Evolutionary conservation across 1,284 basidiomycete species (phyloP).

Genomic region (Cerioporus squamosus): DNA sequence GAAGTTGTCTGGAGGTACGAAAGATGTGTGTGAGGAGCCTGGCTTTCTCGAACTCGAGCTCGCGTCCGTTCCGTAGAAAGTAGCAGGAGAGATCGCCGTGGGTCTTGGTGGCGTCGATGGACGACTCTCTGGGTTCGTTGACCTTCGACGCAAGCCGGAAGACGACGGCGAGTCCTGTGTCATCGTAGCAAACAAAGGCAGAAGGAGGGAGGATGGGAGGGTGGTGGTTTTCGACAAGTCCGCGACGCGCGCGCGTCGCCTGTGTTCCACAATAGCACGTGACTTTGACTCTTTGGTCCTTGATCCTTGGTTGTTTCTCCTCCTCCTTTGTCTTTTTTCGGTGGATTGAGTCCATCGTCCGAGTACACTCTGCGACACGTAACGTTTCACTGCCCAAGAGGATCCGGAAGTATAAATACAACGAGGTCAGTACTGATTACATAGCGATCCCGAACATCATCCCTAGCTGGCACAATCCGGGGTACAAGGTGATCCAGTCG

Average conservation of each 20-base stretch:
- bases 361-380: too few relatives aligned
- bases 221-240: background rate
- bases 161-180: conserved; percentile 15
- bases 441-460: too few relatives aligned
- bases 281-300: too few relatives aligned
- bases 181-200: conserved; percentile 1
- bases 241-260: conserved; percentile 3
- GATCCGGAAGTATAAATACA: too few relatives aligned
- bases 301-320: too few relatives aligned
- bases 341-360: too few relatives aligned
- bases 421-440: too few relatives aligned
- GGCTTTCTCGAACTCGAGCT: background rate
- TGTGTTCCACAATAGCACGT: background rate
- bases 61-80: conserved; percentile 19
- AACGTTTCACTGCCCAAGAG: too few relatives aligned
- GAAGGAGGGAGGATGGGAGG: background rate
- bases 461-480: too few relatives aligned
- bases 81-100: conserved; percentile 13
- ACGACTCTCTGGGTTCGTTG: conserved; percentile 6
- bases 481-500: too few relatives aligned
- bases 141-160: conserved; percentile 8
- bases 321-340: too few relatives aligned
- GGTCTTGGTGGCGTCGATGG: conserved; percentile 13
- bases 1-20: conserved; percentile 36
- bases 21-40: conserved; percentile 38